Evolutionary conservation across 2,329 filamentous ascomycete genomes (phyloP), one percentile per base, ranked within the genome.

Genomic region (Fusarium circinatum): DNA sequence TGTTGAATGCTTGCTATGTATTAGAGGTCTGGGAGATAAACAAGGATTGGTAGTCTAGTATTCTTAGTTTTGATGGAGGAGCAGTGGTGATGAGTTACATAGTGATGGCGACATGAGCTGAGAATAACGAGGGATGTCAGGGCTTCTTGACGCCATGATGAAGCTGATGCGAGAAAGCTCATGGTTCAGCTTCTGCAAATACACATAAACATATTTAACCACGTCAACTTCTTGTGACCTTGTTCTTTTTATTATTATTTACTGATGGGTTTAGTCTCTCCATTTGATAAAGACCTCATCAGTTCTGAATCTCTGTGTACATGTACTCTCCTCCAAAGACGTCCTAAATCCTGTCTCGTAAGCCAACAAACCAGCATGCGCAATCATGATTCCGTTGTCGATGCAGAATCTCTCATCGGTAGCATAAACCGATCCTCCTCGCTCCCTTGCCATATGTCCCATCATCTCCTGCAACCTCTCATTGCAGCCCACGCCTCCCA

Each of bases 321-420:
- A 98, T 18, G 93, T 94, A 76, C 93, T 96, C 49, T 98, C 93
- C 72, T 92, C 91, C 52, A 98, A 81, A 13, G 88, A 84, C 3
- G 95, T 98, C 68, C 84, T 87, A 79, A 94, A 95, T 3, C 96
- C 96, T 22, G 91, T 95, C 82, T 91, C 87, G 81, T 93, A 96
- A 4, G 95, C 95, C 78, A 98, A 82, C 77, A 99, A 83, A 5
- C 96, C 96, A 5, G 96, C 96, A 82, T 99, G 96, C 3, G 96
- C 96, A 85, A 99, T 99, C 96, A 99, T 99, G 80, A 99, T 98
- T 55, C 96, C 96, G 79, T 99, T 99, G 83, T 99, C 96, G 77
- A 99, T 99, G 82, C 96, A 99, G 82, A 98, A 99, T 51, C 96
- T 88, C 86, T 99, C 96, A 81, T 99, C 96, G 0, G 96, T 98